These are phyloP conservation scores for Pseudisothecium myosuroides DNA, from an alignment of 225 moss, liverwort and hornwort species.

Conservation along the genomic window DNA sequence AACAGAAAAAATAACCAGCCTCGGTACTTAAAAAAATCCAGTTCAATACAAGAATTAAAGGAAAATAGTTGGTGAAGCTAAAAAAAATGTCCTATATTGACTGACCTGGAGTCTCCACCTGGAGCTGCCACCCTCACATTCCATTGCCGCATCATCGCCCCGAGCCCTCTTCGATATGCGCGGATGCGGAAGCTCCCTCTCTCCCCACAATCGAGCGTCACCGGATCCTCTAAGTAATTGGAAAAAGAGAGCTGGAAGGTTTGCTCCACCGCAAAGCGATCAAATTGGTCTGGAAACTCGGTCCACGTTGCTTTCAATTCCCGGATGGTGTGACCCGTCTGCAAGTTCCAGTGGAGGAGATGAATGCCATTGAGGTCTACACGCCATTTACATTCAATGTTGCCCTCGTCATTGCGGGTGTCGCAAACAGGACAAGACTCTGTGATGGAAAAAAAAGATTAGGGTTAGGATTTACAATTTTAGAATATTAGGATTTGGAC, in stretches of 20 bases:
- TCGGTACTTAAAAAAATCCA: rapidly evolving
- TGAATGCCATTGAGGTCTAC: not conserved
- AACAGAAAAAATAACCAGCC: not conserved
- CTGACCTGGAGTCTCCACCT: not conserved
- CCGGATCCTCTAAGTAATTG: not conserved
- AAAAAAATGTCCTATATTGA: not conserved
- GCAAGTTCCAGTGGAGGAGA: not conserved
- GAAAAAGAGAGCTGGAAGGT: not conserved
- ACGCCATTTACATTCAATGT: not conserved
- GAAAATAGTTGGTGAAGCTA: not conserved
- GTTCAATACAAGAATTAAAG: rapidly evolving
- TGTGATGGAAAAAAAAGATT: not conserved
- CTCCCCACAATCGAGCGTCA: not conserved
- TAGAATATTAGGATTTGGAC: not conserved
- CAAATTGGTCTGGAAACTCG: rapidly evolving
- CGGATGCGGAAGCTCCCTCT: not conserved
- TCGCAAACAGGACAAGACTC: not conserved
- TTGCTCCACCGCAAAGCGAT: rapidly evolving
- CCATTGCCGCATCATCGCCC: not conserved
- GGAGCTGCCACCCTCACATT: not conserved
- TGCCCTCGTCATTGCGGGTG: not conserved
- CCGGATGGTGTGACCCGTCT: rapidly evolving
- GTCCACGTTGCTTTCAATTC: not conserved
- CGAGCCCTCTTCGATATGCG: not conserved
- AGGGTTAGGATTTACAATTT: not conserved